Evolutionary conservation across 352 stramenopile species (phyloP).

Genomic region (Globisporangium recalcitrans): DNA sequence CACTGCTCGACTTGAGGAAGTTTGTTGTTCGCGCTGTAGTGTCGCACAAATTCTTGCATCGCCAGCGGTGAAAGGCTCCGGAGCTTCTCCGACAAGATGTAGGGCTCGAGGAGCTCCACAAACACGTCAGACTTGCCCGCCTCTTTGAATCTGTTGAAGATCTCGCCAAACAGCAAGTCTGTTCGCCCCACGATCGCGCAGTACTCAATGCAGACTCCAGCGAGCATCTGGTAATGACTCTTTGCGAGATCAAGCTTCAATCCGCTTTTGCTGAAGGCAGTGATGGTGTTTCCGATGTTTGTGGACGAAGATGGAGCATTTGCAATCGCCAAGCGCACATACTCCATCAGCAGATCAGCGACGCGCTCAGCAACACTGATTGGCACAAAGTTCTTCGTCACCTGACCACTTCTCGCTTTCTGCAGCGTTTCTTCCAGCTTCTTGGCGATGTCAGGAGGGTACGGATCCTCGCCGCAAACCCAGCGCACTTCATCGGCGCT

Average conservation of each 20-base stretch:
- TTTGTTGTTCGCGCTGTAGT: constrained; percentile 88
- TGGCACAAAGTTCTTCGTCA: constrained; percentile 86
- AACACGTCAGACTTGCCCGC: constrained; percentile 84
- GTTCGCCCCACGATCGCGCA: constrained; percentile 86
- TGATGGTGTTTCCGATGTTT: constrained; percentile 9
- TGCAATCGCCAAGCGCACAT: constrained; percentile 82
- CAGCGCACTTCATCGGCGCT: constrained; percentile 81
- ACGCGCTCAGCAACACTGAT: constrained; percentile 88
- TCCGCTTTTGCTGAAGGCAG: constrained; percentile 49
- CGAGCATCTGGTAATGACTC: constrained; percentile 95
- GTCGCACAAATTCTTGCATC: constrained; percentile 91
- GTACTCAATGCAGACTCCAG: constrained; percentile 94
- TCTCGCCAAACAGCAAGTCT: constrained; percentile 84
- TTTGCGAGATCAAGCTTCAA: constrained; percentile 87
- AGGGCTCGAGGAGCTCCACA: constrained; percentile 91
- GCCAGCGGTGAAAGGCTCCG: constrained; percentile 88
- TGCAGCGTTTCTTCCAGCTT: constrained; percentile 84
- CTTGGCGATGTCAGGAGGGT: constrained; percentile 70
- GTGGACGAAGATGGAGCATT: constrained; percentile 50
- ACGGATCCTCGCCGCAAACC: constrained; percentile 76
- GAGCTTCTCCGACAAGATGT: constrained; percentile 92
- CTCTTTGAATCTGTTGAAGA: constrained; percentile 85
- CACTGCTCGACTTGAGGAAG: constrained; percentile 90
- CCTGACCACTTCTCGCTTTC: constrained; percentile 71
- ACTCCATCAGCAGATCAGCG: constrained; percentile 87